Evolutionary conservation across 2,329 filamentous ascomycete genomes (phyloP), one percentile per base, ranked within the genome.

Genomic region (Aspergillus clavatus): DNA sequence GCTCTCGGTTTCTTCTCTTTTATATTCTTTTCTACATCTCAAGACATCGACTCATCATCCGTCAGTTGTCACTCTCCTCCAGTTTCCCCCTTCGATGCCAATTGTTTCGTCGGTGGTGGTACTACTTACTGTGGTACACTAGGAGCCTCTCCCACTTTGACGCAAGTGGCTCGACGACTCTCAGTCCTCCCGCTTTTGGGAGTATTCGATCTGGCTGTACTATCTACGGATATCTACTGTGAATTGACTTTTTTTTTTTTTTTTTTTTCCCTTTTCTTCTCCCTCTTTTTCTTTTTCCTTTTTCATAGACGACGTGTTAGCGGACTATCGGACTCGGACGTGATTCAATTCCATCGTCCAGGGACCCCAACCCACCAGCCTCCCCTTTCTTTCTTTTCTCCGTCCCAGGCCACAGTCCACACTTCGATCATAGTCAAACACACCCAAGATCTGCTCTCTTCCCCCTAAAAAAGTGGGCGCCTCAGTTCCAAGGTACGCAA

Each of bases 161-260:
- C 57, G 54, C 58, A 60, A 59, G 52, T 57, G 57, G 55, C 57
- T 55, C 53, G 42, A 41, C 46, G 49, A 28, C 42, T 29, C n/a
- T 31, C 21, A 37, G 26, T 31, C 23, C 8, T 33, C 31, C 23
- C 40, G 19, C 23, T 26, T 26, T 26, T 5, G 23, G 23, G 10
- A n/a, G n/a, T n/a, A n/a, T n/a, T n/a, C n/a, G n/a, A n/a, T n/a
- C n/a, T n/a, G n/a, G n/a, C n/a, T n/a, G 23, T 24, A 24, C 23
- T 24, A 7, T 28, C 7, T 3, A 8, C 18, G 6, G 7, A 18
- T n/a, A n/a, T n/a, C 11, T 35, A 21, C 31, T 11, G 8, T 18
- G 18, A 18, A 19, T 16, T 35, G 18, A 21, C 12, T 21, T 11
- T 39, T 14, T 33, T 31, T 29, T 40, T 37, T n/a, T 29, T 26